Percentiles rank a stretch among this genome's conserved stretches.
Conservation (phyloP, 306 rosid genomes). For the Quercus robur region DNA sequence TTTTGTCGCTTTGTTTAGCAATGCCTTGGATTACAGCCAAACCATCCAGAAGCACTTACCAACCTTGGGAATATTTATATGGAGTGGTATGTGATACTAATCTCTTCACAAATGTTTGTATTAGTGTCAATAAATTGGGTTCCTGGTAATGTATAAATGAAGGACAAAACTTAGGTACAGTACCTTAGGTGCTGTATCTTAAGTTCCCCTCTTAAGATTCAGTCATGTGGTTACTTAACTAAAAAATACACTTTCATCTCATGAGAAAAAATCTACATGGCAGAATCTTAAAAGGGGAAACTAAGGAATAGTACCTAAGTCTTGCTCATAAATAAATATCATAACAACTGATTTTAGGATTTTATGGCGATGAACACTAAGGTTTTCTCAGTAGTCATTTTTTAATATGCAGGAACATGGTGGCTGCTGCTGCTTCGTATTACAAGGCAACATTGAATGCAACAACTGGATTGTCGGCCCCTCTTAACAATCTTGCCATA, state of each 20-base stretch:
- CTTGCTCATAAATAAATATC: no score
- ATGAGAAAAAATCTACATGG: no score
- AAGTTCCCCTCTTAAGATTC: no score
- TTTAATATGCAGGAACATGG: constrained; percentile 75
- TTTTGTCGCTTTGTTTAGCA: constrained; percentile 55
- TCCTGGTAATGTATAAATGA: no score
- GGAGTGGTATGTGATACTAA: constrained; percentile 70
- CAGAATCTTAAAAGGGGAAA: no score
- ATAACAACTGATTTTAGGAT: not conserved
- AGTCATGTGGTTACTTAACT: no score
- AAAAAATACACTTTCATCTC: no score
- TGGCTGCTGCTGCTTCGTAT: constrained; percentile 84
- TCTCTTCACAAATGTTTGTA: not conserved
- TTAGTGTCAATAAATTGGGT: no score
- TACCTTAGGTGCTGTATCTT: no score
- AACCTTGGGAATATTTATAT: constrained; percentile 96
- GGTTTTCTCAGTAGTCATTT: not conserved
- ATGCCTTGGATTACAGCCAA: constrained; percentile 87
- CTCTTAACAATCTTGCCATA: constrained; percentile 88
- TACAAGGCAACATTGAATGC: constrained; percentile 90
- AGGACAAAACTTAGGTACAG: no score
- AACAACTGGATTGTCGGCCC: constrained; percentile 94
- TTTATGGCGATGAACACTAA: no score
- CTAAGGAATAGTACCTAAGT: no score
- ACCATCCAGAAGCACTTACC: constrained; percentile 95